Conservation (phyloP, 148 eudicot genomes). For the Rhododendron vialii region DNA sequence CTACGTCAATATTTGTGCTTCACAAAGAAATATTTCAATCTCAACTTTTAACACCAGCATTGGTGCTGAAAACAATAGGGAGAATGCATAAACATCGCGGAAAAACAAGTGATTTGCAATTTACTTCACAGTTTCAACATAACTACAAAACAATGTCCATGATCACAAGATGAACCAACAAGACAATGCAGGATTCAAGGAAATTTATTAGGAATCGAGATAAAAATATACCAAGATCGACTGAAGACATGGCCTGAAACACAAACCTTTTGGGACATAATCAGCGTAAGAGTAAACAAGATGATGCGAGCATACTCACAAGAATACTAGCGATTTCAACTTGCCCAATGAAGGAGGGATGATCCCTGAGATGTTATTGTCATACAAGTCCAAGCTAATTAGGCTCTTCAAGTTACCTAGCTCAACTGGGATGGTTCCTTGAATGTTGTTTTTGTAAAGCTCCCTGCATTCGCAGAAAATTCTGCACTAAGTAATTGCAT, state of each 20-base stretch:
- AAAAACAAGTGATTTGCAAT: neutral
- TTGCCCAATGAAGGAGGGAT: conserved; percentile 68
- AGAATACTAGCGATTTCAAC: conserved; percentile 64
- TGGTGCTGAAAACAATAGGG: neutral
- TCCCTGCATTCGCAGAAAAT: conserved; percentile 51
- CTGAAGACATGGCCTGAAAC: neutral
- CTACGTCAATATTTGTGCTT: neutral
- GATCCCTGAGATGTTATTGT: conserved; percentile 66
- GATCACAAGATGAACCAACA: neutral
- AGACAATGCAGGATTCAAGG: neutral
- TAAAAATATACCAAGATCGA: neutral
- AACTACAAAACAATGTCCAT: neutral
- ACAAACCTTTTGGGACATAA: conserved; percentile 1
- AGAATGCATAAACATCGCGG: neutral
- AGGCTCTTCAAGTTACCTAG: conserved; percentile 74
- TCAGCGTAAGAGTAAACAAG: neutral
- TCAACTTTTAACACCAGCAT: neutral
- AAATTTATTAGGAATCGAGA: neutral
- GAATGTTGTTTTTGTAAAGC: conserved; percentile 69
- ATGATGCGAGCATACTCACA: conserved; percentile 48
- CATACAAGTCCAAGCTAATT: conserved; percentile 78
- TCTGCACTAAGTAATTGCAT: neutral
- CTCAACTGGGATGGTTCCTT: conserved; percentile 69
- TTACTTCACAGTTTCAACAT: neutral
- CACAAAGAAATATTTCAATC: neutral